A percentile compares a stretch with the other conserved stretches of the same genome.
Evolutionary conservation across 2,329 filamentous ascomycete genomes (phyloP).

Genomic region (Pseudocercospora cruenta): DNA sequence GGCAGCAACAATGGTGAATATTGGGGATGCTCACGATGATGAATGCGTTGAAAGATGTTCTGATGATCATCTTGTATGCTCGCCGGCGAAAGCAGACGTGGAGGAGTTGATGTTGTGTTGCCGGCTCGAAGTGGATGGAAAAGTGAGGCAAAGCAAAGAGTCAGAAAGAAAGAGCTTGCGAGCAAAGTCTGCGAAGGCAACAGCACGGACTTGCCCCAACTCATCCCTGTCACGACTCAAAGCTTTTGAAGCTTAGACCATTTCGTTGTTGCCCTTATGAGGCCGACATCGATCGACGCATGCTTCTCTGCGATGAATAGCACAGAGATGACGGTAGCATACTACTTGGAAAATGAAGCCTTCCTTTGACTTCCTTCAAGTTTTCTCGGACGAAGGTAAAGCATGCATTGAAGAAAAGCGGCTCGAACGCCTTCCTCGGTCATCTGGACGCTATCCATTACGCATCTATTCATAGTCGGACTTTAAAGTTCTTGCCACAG

Average conservation of each 20-base stretch:
- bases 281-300: neutral
- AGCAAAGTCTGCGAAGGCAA: neutral
- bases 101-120: neutral
- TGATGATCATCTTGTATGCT: neutral
- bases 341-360: too few species aligned
- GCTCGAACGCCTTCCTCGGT: too few species aligned
- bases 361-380: too few species aligned
- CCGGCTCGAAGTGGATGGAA: neutral
- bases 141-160: neutral
- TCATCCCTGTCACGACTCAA: neutral
- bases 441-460: too few species aligned
- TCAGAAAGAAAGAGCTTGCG: neutral
- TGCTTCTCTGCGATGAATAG: neutral
- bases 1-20: neutral
- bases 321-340: too few species aligned
- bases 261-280: neutral
- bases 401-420: too few species aligned
- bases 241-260: neutral
- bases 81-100: neutral
- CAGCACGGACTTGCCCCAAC: neutral
- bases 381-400: too few species aligned
- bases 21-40: neutral
- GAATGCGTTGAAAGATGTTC: neutral
- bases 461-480: too few species aligned
- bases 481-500: too few species aligned